Base-by-base conservation (phyloP, 192 early-diverging fungal species). In the Dimargaris xerosporica region DNA sequence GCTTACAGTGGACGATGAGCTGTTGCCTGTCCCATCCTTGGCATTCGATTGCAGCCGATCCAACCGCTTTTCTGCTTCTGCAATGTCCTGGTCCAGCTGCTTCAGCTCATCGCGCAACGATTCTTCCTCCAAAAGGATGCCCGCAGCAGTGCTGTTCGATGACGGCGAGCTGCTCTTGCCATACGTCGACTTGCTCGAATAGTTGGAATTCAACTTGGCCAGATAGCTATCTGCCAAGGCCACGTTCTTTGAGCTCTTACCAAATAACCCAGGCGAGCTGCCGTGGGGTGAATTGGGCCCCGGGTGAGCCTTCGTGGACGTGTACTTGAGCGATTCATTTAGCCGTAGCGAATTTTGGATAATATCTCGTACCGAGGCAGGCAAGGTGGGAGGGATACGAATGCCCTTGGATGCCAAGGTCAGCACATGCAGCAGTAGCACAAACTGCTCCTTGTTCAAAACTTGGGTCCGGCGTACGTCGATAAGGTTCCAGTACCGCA, bases 361-460 rank as follows among this genome's bases (percentile, higher is more conserved):
- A 13, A 66, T 70, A 59, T 75, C 71, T 23, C 71, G 72, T 31
- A 78, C 66, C 0, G 68, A 64, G 21, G 71, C 63, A 52, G 76
- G 69, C 62, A 78, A 65, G 44, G 64, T 61, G 4, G 46, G 42
- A 13, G 76, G 76, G 19, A 75, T 54, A 7, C 19, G 59, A 9
- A 63, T 66, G 29, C 76, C 76, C 3, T 60, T 64, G 30, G 42
- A n/a, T 23, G 52, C 48, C 52, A 65, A 41, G 42, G 48, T 64
- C 29, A 78, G 67, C 7, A 75, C 62, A 30, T 78, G 76, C 28
- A 78, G 46, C 15, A 78, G 63, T 31, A 73, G 69, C 2, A 68
- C 55, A 54, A 78, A 78, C 59, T 78, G 76, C 64, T 78, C 71
- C 48, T 69, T 64, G 66, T 78, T 78, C 52, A 78, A 70, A 54